These are phyloP conservation scores for Antrodiella citrinella DNA, from an alignment of 768 basidiomycete species.

Conservation along the genomic window DNA sequence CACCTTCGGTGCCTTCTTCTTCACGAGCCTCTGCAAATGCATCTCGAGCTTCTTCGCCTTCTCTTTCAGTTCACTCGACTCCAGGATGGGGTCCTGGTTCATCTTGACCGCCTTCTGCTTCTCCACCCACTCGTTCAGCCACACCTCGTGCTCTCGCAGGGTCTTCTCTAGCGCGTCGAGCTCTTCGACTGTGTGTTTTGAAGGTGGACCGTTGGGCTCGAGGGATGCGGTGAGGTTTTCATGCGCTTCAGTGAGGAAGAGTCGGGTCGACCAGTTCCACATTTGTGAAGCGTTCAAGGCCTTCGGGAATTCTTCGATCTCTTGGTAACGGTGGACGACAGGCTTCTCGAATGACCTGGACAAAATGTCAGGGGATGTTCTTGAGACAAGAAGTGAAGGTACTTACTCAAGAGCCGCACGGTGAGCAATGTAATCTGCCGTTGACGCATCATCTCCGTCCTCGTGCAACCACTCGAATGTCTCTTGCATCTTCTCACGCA, in stretches of 20 bases:
- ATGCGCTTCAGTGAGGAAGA: constrained; percentile 81
- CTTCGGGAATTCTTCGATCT: constrained; percentile 79
- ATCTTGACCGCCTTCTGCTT: constrained; percentile 68
- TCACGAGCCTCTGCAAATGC: constrained; percentile 59
- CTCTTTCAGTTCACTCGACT: constrained; percentile 79
- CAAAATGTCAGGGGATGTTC: too few species aligned
- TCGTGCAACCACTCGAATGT: constrained; percentile 80
- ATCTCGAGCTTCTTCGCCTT: constrained; percentile 75
- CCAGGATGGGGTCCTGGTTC: constrained; percentile 81
- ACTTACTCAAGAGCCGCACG: constrained; percentile 80
- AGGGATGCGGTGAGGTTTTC: constrained; percentile 51
- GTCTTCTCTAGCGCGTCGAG: constrained; percentile 70
- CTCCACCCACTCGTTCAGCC: constrained; percentile 78
- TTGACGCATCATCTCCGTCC: constrained; percentile 76
- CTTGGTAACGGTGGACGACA: constrained; percentile 80
- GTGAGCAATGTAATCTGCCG: constrained; percentile 64
- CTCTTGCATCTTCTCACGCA: constrained; percentile 61
- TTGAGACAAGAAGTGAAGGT: background rate
- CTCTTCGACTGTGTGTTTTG: constrained; percentile 85
- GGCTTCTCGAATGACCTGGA: constrained; percentile 69
- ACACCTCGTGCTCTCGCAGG: constrained; percentile 71
- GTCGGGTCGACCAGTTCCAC: constrained; percentile 79
- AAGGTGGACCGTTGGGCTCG: constrained; percentile 46
- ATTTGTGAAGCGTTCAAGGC: constrained; percentile 76
- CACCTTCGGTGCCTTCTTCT: constrained; percentile 58